Evolutionary conservation across 495 filamentous ascomycete genomes (phyloP).

Genomic region (Penicillium cinerascens): DNA sequence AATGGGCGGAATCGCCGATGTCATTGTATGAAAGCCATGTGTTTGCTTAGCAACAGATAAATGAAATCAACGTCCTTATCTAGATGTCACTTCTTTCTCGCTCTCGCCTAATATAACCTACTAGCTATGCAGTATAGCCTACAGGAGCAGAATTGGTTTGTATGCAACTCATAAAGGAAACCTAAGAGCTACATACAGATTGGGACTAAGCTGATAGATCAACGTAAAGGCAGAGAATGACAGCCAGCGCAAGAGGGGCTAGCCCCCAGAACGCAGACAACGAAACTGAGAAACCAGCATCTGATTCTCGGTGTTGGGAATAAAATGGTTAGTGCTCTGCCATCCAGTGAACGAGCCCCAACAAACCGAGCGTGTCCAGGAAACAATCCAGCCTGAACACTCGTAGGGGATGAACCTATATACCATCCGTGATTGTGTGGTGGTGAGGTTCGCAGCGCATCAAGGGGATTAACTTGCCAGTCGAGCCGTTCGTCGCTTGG

Average conservation of each 20-base stretch:
- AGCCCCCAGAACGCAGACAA: conserved; percentile 20
- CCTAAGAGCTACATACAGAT: conserved; percentile 27
- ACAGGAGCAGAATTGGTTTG: conserved; percentile 4
- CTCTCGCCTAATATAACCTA: neutral
- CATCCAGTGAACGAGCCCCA: conserved; percentile 29
- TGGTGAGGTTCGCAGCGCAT: neutral
- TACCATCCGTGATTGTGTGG: conserved; percentile 9
- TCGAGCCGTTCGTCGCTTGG: conserved; percentile 6
- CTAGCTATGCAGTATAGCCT: neutral
- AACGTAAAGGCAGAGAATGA: conserved; percentile 22
- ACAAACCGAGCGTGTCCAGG: conserved; percentile 35
- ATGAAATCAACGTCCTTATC: neutral
- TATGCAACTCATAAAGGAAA: conserved; percentile 18
- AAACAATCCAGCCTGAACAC: conserved; percentile 40
- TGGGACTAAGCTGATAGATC: conserved; percentile 15
- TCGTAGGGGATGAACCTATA: conserved; percentile 51
- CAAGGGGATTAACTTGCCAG: neutral
- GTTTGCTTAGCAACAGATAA: neutral
- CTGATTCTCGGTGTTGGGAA: conserved; percentile 23
- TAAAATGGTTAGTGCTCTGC: conserved; percentile 18
- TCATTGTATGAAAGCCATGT: neutral
- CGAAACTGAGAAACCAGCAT: conserved; percentile 19
- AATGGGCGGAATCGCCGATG: neutral
- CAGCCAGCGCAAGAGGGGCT: conserved; percentile 20
- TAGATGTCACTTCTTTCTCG: neutral